Base-by-base conservation (phyloP, 768 basidiomycete genomes). In the Filobasidium wieringae region DNA sequence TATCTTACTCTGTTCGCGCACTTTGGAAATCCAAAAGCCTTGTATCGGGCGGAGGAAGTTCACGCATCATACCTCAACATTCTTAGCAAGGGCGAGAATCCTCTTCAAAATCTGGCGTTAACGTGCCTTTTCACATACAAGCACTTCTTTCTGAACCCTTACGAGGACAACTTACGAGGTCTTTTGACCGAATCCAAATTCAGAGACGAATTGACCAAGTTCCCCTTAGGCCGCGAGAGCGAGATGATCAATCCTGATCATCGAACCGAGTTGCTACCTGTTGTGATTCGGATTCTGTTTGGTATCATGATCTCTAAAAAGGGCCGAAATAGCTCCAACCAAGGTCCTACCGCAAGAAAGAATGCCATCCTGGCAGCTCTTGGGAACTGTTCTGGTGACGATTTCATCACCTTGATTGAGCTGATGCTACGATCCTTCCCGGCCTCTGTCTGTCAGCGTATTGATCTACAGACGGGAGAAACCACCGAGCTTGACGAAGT, bases 1-100 rank as follows among this genome's bases (percentile, higher is more conserved):
- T 97, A 88, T 84, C 81, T 97, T 27, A 80, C 80, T 19, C 79
- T 97, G 11, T 88, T 96, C 72, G 80, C 87, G 51, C 93, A 91
- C 69, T 87, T 99, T 70, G 76, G 77, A 64, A 97, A 96, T 68
- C 93, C 92, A n/a, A 93, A 88, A 74, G 87, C 89, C 0, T 76
- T 92, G 1, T 80, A 83, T 67, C 78, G 81, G 7, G 81, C 87
- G 0, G 79, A 84, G 8, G 78, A 78, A 0, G 78, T 97, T 4
- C 80, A 79, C 39, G 51, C 76, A 1, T 68, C 89, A 24, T 93
- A 91, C 74, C 78, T 79, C 14, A 75, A 80, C n/a, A 79, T 88
- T 22, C 79, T 97, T 24, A 84, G 90, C 4, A 84, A 90, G 62
- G 87, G 91, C 2, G 91, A 96, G 63, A 81, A 82, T 14, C 66